phyloP scores from a whole-genome alignment of 352 stramenopile genomes.

The Globisporangium middletonii region DNA sequence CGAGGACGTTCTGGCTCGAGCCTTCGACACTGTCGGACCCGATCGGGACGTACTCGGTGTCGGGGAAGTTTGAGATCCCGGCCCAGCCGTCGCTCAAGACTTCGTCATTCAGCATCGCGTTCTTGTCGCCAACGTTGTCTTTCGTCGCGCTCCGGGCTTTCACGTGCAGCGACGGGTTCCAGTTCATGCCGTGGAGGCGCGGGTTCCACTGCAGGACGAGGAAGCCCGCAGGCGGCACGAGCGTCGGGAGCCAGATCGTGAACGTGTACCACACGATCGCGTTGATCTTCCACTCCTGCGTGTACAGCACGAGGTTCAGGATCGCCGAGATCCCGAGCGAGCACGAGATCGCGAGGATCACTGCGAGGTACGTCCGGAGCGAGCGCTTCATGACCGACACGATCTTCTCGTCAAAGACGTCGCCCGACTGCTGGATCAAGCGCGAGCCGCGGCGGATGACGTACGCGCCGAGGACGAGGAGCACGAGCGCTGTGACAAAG shows the following conservation, averaged over 20 bases:
- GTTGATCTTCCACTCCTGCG: constrained; percentile 55
- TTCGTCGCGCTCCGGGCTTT: constrained; percentile 36
- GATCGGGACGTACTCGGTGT: constrained; percentile 68
- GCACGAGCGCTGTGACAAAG: constrained; percentile 47
- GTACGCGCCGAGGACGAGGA: constrained; percentile 62
- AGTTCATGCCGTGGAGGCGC: constrained; percentile 65
- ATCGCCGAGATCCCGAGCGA: constrained; percentile 54
- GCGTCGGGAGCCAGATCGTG: constrained; percentile 68
- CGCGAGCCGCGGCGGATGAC: constrained; percentile 63
- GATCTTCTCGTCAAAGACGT: constrained; percentile 69
- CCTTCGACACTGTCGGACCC: constrained; percentile 49
- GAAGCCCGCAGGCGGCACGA: constrained; percentile 71
- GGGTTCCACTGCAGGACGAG: constrained; percentile 84
- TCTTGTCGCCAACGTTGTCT: constrained; percentile 36
- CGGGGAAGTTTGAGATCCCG: constrained; percentile 54
- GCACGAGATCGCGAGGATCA: constrained; percentile 69
- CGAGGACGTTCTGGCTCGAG: constrained; percentile 66
- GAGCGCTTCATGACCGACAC: constrained; percentile 73
- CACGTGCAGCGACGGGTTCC: constrained; percentile 46
- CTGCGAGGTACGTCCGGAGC: constrained; percentile 65
- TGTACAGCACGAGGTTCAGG: constrained; percentile 65
- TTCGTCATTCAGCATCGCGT: constrained; percentile 18
- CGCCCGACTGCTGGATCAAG: constrained; percentile 67
- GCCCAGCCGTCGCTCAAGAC: constrained; percentile 50
- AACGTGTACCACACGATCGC: constrained; percentile 78